These are phyloP conservation scores for Penicillium italicum DNA, from an alignment of 2,329 filamentous ascomycete genomes.

Conservation along the genomic window DNA sequence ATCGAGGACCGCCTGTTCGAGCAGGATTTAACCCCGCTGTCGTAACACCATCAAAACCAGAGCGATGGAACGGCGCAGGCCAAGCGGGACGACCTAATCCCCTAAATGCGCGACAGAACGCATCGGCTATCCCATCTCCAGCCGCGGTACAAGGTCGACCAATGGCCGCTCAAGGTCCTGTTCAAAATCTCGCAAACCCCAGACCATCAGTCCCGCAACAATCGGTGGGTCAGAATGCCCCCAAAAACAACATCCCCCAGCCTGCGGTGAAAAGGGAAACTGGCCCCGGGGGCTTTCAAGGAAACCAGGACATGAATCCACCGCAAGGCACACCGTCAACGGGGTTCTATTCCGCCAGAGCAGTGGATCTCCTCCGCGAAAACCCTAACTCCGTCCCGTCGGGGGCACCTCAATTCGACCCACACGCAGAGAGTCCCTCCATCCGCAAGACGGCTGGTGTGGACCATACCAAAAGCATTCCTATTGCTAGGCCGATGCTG, in stretches of 20 bases:
- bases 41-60: slow-evolving; percentile 41
- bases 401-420: slow-evolving; percentile 62
- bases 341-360: slow-evolving; percentile 69
- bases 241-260: slow-evolving; percentile 15
- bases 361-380: slow-evolving; percentile 56
- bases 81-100: slow-evolving; percentile 24
- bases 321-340: slow-evolving; percentile 28
- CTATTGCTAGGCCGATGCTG: slow-evolving; percentile 55
- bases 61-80: slow-evolving; percentile 28
- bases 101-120: slow-evolving; percentile 22
- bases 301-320: slow-evolving; percentile 26
- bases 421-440: slow-evolving; percentile 73
- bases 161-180: slow-evolving; percentile 15
- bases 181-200: slow-evolving; percentile 21
- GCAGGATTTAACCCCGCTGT: slow-evolving; percentile 23
- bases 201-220: slow-evolving; percentile 18
- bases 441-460: slow-evolving; percentile 86
- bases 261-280: slow-evolving; percentile 27
- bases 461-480: slow-evolving; percentile 73
- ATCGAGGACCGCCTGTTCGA: slow-evolving; percentile 19
- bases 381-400: slow-evolving; percentile 44
- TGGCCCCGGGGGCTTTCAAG: neutral
- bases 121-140: slow-evolving; percentile 14
- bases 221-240: slow-evolving; percentile 9
- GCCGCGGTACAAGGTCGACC: slow-evolving; percentile 17